These are phyloP conservation scores for Eleusine indica DNA, from an alignment of 176 grass and related monocot species.

Conservation along the genomic window DNA sequence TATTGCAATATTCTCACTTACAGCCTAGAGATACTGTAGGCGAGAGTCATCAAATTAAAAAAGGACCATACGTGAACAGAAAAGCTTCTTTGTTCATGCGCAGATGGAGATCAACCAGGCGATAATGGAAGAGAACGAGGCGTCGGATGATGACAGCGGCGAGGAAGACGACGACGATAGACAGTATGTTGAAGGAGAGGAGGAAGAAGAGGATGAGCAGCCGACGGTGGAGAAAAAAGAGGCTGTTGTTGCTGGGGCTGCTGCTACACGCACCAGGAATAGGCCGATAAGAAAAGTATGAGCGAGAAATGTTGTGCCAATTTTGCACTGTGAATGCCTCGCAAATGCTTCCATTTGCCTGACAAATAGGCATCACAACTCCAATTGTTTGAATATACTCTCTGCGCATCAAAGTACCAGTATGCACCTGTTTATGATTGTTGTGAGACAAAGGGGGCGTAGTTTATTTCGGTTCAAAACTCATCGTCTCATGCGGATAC, in stretches of 20 bases:
- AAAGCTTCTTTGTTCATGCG: neutral
- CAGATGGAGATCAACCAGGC: slow-evolving; percentile 70
- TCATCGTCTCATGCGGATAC: neutral
- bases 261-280: slow-evolving; percentile 53
- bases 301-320: neutral
- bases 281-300: slow-evolving; percentile 50
- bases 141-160: slow-evolving; percentile 7
- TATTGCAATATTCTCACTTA: neutral
- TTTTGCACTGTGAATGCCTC: neutral
- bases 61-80: neutral
- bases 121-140: slow-evolving; percentile 70
- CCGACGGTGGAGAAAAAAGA: slow-evolving; percentile 43
- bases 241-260: slow-evolving; percentile 4
- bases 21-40: no score
- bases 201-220: slow-evolving; percentile 16
- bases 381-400: neutral
- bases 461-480: neutral
- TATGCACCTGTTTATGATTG: neutral
- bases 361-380: neutral
- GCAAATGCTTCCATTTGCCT: neutral
- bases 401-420: neutral
- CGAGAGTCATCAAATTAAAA: neutral
- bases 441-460: no score
- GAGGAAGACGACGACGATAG: neutral
- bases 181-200: neutral